Conservation (phyloP, 192 early-diverging fungal genomes). For the Coemansia umbellata region DNA sequence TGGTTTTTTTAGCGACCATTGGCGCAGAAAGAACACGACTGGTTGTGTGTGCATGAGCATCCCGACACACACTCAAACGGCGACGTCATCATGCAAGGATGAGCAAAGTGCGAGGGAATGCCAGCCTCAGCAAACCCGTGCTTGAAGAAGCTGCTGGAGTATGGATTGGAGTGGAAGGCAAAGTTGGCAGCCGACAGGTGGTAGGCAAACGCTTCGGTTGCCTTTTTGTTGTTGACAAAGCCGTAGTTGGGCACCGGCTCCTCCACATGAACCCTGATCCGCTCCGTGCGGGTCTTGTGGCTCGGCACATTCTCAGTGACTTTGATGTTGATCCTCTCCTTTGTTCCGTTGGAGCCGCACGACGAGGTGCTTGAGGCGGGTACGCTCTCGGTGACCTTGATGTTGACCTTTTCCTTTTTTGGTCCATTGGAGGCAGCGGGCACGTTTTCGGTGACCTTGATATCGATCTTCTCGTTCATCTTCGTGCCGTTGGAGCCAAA, state of each 20-base stretch:
- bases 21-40: conserved; percentile 3
- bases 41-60: conserved; percentile 13
- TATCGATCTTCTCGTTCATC: conserved; percentile 1
- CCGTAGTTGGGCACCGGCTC: not conserved
- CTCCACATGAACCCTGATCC: conserved; percentile 3
- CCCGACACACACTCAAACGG: conserved; percentile 18
- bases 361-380: not conserved
- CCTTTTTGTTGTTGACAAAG: conserved; percentile 4
- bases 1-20: not conserved
- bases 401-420: conserved; percentile 4
- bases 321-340: conserved; percentile 6
- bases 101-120: conserved; percentile 32
- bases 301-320: not conserved
- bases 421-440: not conserved
- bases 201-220: conserved; percentile 19
- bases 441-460: not conserved
- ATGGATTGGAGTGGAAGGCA: conserved; percentile 40
- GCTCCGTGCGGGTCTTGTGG: not conserved
- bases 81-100: conserved; percentile 37
- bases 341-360: not conserved
- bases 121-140: conserved; percentile 39
- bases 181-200: conserved; percentile 32
- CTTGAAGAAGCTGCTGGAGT: conserved; percentile 40
- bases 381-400: not conserved
- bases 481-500: not conserved